Evolutionary conservation across 148 eudicot genomes (phyloP).

Genomic region (Fagopyrum tataricum): DNA sequence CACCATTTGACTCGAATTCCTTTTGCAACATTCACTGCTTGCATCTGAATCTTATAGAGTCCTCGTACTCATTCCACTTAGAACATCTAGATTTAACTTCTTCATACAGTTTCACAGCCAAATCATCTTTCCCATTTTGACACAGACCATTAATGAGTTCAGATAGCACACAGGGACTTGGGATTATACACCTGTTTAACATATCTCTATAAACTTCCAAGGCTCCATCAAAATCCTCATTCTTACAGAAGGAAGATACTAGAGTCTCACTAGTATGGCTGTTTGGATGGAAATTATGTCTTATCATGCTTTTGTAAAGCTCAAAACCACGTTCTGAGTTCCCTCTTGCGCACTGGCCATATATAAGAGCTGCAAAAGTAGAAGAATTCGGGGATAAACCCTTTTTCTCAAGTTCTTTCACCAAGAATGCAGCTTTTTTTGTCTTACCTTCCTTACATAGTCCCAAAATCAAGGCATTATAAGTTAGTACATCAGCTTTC

Average conservation of each 20-base stretch:
- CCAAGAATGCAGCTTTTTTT: constrained; percentile 65
- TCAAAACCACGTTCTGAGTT: constrained; percentile 73
- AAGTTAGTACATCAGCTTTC: constrained; percentile 58
- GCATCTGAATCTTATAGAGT: neutral
- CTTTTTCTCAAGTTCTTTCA: constrained; percentile 53
- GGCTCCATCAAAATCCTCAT: constrained; percentile 76
- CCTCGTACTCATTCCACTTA: neutral
- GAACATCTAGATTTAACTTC: constrained; percentile 36
- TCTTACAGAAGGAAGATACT: constrained; percentile 46
- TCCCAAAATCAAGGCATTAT: constrained; percentile 63
- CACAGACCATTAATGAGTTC: constrained; percentile 43
- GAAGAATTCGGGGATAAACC: constrained; percentile 60
- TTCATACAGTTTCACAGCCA: constrained; percentile 33
- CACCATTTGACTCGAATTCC: neutral
- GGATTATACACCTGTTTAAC: constrained; percentile 45
- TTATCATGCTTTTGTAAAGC: constrained; percentile 58
- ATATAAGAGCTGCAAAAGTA: constrained; percentile 73
- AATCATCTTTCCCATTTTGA: constrained; percentile 40
- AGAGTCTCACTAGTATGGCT: constrained; percentile 35
- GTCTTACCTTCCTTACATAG: constrained; percentile 76
- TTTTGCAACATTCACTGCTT: neutral
- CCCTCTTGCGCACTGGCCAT: constrained; percentile 66
- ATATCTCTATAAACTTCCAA: constrained; percentile 51
- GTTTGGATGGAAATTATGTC: constrained; percentile 55
- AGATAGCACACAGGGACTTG: constrained; percentile 32